phyloP scores from a whole-genome alignment of 2,329 filamentous ascomycete species.

The Sclerotinia spermophila region DNA sequence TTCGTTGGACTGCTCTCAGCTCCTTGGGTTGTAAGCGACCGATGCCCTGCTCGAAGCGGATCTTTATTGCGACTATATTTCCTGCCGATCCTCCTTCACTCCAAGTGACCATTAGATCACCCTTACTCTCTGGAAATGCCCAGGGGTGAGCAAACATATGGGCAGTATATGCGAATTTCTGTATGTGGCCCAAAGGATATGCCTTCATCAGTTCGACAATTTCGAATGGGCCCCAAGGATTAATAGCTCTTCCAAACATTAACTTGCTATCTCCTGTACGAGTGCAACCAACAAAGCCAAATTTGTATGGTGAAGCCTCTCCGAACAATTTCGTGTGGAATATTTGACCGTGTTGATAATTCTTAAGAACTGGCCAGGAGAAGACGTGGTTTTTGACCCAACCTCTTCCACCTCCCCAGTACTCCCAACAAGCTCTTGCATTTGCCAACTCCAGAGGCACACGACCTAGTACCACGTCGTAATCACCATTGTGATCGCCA shows the following conservation, averaged over 20 bases:
- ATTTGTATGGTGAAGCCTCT: slow-evolving; percentile 17
- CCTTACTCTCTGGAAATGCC: slow-evolving; percentile 22
- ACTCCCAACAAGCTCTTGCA: slow-evolving; percentile 20
- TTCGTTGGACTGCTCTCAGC: neutral
- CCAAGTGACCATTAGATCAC: slow-evolving; percentile 28
- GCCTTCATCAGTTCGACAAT: slow-evolving; percentile 18
- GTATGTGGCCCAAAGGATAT: slow-evolving; percentile 14
- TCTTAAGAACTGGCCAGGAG: slow-evolving; percentile 18
- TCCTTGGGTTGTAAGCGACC: slow-evolving; percentile 13
- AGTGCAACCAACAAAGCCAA: slow-evolving; percentile 25
- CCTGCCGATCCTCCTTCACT: slow-evolving; percentile 26
- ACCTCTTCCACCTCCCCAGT: slow-evolving; percentile 15
- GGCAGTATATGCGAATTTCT: slow-evolving; percentile 19
- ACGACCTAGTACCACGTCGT: slow-evolving; percentile 23
- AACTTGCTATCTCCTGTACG: slow-evolving; percentile 22
- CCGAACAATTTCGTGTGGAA: slow-evolving; percentile 28
- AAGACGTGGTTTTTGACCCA: slow-evolving; percentile 18
- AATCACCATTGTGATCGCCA: slow-evolving; percentile 21
- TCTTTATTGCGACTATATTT: slow-evolving; percentile 23
- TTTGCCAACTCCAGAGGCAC: slow-evolving; percentile 10
- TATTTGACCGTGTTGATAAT: slow-evolving; percentile 27
- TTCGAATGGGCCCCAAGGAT: slow-evolving; percentile 25
- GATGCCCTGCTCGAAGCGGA: slow-evolving; percentile 19
- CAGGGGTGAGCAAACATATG: slow-evolving; percentile 30
- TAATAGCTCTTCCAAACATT: slow-evolving; percentile 23